Conservation (phyloP, 73 alveolate genomes). For the Paramecium primaurelia region DNA sequence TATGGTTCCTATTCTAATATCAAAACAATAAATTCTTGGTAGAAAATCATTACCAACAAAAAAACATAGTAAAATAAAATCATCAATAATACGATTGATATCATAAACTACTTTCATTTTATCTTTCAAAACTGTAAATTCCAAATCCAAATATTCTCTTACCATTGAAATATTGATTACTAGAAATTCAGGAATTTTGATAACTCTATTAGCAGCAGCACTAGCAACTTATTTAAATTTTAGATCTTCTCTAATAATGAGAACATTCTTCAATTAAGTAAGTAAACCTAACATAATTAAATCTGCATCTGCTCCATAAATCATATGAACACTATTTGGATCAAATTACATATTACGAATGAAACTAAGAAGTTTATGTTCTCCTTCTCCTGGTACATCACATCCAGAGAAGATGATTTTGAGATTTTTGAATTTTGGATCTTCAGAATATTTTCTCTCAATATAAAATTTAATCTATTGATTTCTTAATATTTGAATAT, state of each 20-base stretch:
- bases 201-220: conserved; percentile 73
- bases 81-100: conserved; percentile 95
- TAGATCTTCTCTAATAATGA: conserved; percentile 94
- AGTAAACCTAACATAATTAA: conserved; percentile 94
- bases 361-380: conserved; percentile 95
- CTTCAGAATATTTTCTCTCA: conserved; percentile 79
- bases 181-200: conserved; percentile 64
- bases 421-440: conserved; percentile 81
- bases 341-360: conserved; percentile 78
- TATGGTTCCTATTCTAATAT: conserved; percentile 91
- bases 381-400: conserved; percentile 99
- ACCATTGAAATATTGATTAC: not conserved
- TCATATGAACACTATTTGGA: conserved; percentile 89
- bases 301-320: conserved; percentile 99
- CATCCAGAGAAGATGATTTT: conserved; percentile 88
- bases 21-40: conserved; percentile 92
- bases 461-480: conserved; percentile 83
- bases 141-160: conserved; percentile 78
- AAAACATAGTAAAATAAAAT: conserved; percentile 95
- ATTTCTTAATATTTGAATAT: conserved; percentile 14
- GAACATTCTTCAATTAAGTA: conserved; percentile 89
- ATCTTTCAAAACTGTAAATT: conserved; percentile 67
- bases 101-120: conserved; percentile 77
- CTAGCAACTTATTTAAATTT: conserved; percentile 56
- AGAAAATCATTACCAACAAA: conserved; percentile 98